Base-by-base conservation (phyloP, 371 early-diverging fungal species). In the Funneliformis caledonium region DNA sequence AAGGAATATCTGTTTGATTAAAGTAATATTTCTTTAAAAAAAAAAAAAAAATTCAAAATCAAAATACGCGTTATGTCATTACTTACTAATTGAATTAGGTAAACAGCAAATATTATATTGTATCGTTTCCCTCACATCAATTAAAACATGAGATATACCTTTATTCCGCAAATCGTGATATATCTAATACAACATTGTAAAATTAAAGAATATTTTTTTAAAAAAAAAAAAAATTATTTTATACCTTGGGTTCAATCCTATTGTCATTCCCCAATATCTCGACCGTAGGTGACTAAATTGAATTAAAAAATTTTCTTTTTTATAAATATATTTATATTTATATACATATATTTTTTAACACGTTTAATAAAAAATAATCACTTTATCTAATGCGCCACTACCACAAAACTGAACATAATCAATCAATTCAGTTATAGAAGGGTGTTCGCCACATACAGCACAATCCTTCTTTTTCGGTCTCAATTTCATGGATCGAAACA, bases 391-490 rank as follows among this genome's bases (percentile, higher is more conserved):
- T 4, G 96, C 91, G 8, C 88, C 89, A 2, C 92, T 84, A 8
- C 95, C 95, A 85, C 99, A 98, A 80, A 97, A 97, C 37, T 91
- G 91, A 4, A 92, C 95, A 85, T 98, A 98, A 81, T 98, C 97
- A 31, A 93, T 91, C 12, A 96, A 85, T 78, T 90, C 85, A 0
- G 86, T 92, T 52, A 97, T 91, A 0, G 92, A 93, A 0, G 97
- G 97, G 0, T 89, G 81, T 19, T 94, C 93, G 11, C 98, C 97
- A 82, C 99, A 98, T 10, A 94, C 92, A 6, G 91, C 90, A 84
- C 99, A 98, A 1, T 90, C 88, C 14, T 87, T 77, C 81, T 92
- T 90, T 61, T 89, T 88, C 3, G 85, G 83, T 9, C 98, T 90
- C 78, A 98, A 86, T 73, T 91, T 92, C 83, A 98, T 90, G 0